phyloP scores from a whole-genome alignment of 108 stramenopile genomes.

The Stephanodiscus minutulus region DNA sequence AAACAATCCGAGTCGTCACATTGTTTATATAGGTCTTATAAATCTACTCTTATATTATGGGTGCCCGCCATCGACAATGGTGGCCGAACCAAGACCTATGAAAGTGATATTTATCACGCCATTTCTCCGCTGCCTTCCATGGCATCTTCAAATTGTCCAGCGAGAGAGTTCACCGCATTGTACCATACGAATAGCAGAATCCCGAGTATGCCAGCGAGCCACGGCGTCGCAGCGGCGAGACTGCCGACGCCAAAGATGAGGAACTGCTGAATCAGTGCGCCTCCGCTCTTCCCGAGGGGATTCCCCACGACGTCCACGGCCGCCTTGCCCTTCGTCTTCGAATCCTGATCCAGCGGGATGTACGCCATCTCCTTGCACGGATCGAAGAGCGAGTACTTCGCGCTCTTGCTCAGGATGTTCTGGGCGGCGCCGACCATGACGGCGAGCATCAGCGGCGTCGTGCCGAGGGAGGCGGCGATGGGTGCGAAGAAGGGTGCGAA shows the following conservation, averaged over 20 bases:
- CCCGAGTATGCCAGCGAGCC: slow-evolving; percentile 78
- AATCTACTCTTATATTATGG: too few species aligned
- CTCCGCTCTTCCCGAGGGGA: slow-evolving; percentile 96
- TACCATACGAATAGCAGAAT: slow-evolving; percentile 79
- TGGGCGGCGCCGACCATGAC: slow-evolving; percentile 95
- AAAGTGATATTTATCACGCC: too few species aligned
- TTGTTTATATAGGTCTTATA: too few species aligned
- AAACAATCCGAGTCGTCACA: too few species aligned
- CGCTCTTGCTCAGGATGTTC: slow-evolving; percentile 93
- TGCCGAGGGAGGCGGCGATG: slow-evolving; percentile 68
- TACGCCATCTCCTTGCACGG: slow-evolving; percentile 99
- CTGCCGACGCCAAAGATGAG: slow-evolving; percentile 91
- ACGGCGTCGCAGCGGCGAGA: slow-evolving; percentile 87
- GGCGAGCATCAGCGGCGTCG: slow-evolving; percentile 94
- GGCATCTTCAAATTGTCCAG: slow-evolving; percentile 81
- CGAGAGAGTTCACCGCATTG: slow-evolving; percentile 73
- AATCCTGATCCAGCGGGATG: slow-evolving; percentile 96
- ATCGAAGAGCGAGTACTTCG: slow-evolving; percentile 97
- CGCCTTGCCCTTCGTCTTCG: slow-evolving; percentile 99
- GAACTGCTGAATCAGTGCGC: slow-evolving; percentile 93
- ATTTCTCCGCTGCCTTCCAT: slow-evolving; percentile 58
- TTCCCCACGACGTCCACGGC: slow-evolving; percentile 99
- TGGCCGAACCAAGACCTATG: too few species aligned
- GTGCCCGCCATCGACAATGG: too few species aligned
- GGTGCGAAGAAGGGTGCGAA: slow-evolving; percentile 56